These are phyloP conservation scores for Colletotrichum gloeosporioides DNA, from an alignment of 2,329 filamentous ascomycete genomes.

Conservation along the genomic window DNA sequence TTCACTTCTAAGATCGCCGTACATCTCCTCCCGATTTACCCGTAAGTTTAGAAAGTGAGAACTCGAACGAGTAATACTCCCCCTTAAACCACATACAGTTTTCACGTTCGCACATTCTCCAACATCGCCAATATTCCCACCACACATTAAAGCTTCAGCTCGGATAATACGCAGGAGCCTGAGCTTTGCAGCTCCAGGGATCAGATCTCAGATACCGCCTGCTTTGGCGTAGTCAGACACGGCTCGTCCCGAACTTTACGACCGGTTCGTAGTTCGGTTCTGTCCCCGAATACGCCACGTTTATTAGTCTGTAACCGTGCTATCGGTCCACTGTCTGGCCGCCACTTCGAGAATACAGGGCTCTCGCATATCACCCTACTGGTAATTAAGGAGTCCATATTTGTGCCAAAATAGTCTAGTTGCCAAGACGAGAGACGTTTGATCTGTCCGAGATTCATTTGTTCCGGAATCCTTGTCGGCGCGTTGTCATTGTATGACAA, in stretches of 20 bases:
- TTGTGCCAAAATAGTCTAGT: neutral
- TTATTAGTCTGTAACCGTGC: neutral
- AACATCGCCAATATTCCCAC: neutral
- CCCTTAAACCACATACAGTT: accelerated
- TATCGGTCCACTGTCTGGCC: neutral
- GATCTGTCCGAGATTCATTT: neutral
- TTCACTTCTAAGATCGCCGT: neutral
- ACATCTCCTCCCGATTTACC: neutral
- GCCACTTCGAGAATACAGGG: neutral
- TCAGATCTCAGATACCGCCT: neutral
- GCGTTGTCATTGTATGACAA: neutral
- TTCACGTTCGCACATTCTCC: neutral
- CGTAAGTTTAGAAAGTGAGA: neutral
- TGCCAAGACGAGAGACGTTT: neutral
- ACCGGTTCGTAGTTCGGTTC: neutral
- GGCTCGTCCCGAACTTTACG: neutral
- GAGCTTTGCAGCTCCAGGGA: neutral
- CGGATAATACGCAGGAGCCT: neutral
- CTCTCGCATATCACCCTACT: neutral
- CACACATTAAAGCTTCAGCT: neutral
- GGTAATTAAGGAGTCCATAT: neutral
- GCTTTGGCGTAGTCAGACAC: neutral
- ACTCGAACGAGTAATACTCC: neutral
- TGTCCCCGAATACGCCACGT: neutral
- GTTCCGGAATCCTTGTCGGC: neutral